Evolutionary conservation across 192 early-diverging fungal species (phyloP).

Genomic region (Podila horticola): DNA sequence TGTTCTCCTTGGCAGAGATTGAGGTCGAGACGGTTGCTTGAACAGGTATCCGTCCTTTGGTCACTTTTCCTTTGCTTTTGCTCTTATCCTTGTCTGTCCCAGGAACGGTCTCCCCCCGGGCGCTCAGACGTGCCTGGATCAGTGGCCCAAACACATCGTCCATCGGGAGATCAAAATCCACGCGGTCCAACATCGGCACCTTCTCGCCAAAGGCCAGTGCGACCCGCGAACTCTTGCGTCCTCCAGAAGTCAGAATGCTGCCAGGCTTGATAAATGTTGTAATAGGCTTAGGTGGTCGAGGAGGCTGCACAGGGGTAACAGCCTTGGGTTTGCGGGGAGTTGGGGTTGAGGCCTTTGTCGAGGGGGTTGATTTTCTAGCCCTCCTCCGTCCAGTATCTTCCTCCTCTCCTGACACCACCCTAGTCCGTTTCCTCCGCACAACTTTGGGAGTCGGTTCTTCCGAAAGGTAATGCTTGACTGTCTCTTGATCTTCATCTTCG

Average conservation of each 20-base stretch:
- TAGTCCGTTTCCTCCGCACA: neutral
- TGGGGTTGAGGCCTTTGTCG: conserved; percentile 3
- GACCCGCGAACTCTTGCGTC: conserved; percentile 50
- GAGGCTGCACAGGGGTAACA: neutral
- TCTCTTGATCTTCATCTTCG: conserved; percentile 1
- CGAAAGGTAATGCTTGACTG: no score
- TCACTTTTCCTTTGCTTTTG: neutral
- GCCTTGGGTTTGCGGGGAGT: conserved; percentile 8
- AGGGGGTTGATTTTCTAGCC: neutral
- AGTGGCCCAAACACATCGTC: conserved; percentile 39
- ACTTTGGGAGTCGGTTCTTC: no score
- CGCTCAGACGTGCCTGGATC: conserved; percentile 29
- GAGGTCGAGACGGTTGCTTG: no score
- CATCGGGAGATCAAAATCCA: conserved; percentile 53
- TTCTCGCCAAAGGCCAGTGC: conserved; percentile 57
- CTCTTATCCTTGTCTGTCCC: neutral
- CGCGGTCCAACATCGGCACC: conserved; percentile 26
- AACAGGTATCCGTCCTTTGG: no score
- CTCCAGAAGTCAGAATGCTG: conserved; percentile 39
- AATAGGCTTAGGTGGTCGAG: conserved; percentile 32
- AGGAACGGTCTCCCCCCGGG: no score
- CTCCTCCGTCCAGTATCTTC: neutral
- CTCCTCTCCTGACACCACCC: neutral
- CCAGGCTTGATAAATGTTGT: conserved; percentile 52
- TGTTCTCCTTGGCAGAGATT: no score